A percentile compares a stretch with the other conserved stretches of the same genome.
Evolutionary conservation across 805 yeast species (phyloP).

Genomic region (Yamadazyma akitaensis): DNA sequence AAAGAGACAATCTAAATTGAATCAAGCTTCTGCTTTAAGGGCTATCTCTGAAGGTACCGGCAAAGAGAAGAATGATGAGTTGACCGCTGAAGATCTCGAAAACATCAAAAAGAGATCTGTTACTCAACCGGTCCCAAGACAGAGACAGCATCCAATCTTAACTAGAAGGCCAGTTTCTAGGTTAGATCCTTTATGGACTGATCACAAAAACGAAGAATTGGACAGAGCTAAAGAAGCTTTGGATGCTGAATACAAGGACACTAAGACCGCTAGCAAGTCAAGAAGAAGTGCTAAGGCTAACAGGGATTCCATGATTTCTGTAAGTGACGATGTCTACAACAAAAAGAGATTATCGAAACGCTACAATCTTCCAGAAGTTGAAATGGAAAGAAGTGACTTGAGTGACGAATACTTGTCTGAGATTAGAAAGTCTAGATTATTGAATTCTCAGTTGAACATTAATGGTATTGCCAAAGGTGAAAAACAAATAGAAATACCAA

Average conservation of each 20-base stretch:
- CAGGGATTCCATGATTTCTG: slow-evolving; percentile 36
- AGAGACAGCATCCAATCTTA: slow-evolving; percentile 35
- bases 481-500: slow-evolving; percentile 13
- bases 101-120: slow-evolving; percentile 44
- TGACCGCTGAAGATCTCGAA: slow-evolving; percentile 46
- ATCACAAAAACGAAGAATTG: slow-evolving; percentile 47
- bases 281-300: slow-evolving; percentile 15
- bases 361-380: slow-evolving; percentile 38
- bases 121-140: slow-evolving; percentile 36
- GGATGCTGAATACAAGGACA: slow-evolving; percentile 32
- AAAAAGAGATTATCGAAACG: slow-evolving; percentile 13
- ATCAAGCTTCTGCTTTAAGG: slow-evolving; percentile 21
- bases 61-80: slow-evolving; percentile 25
- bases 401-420: slow-evolving; percentile 45
- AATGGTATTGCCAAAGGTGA: slow-evolving; percentile 20
- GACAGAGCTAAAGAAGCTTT: slow-evolving; percentile 42
- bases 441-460: slow-evolving; percentile 40
- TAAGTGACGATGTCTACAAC: slow-evolving; percentile 16
- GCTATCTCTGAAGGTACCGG: slow-evolving; percentile 35
- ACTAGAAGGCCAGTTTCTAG: slow-evolving; percentile 56
- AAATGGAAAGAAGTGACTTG: slow-evolving; percentile 31
- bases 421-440: slow-evolving; percentile 41
- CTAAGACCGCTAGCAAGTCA: slow-evolving; percentile 10
- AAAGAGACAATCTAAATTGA: slow-evolving; percentile 32
- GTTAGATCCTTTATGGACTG: slow-evolving; percentile 54